A percentile compares a stretch with the other conserved stretches of the same genome.
Conservation (phyloP, 768 basidiomycete genomes). For the Lentinula boryana region DNA sequence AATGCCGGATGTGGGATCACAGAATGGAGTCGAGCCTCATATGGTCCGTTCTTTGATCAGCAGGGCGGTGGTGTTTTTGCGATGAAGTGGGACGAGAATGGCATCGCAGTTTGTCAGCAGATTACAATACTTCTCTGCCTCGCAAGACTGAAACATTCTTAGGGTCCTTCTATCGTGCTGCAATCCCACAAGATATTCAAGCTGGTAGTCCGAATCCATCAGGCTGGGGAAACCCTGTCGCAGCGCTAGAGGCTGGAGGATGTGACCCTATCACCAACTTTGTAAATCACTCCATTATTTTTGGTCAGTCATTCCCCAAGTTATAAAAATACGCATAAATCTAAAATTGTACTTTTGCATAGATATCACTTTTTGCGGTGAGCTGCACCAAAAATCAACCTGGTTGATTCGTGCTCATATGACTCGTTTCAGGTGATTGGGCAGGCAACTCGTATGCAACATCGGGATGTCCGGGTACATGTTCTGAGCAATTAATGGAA, state of each 20-base stretch:
- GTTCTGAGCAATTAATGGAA: slow-evolving; percentile 53
- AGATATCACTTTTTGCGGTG: slow-evolving; percentile 85
- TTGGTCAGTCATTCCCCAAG: slow-evolving; percentile 45
- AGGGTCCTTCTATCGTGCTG: slow-evolving; percentile 83
- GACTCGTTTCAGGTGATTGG: slow-evolving; percentile 57
- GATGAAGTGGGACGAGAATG: slow-evolving; percentile 82
- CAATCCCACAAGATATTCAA: slow-evolving; percentile 63
- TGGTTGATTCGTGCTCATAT: slow-evolving; percentile 5
- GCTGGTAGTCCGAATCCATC: slow-evolving; percentile 58
- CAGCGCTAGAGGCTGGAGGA: slow-evolving; percentile 41
- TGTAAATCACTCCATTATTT: slow-evolving; percentile 65
- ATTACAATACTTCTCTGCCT: background rate
- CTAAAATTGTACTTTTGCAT: background rate
- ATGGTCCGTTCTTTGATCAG: slow-evolving; percentile 75
- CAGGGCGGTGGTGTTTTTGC: slow-evolving; percentile 82
- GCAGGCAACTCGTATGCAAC: slow-evolving; percentile 77
- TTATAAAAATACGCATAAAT: background rate
- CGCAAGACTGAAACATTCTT: background rate
- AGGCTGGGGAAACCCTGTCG: slow-evolving; percentile 65
- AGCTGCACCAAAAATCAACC: slow-evolving; percentile 12
- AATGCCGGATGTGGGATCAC: slow-evolving; percentile 76
- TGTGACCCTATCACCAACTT: slow-evolving; percentile 62
- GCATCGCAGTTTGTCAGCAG: slow-evolving; percentile 67
- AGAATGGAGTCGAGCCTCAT: slow-evolving; percentile 78
- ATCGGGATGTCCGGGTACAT: slow-evolving; percentile 71